A percentile compares a stretch with the other conserved stretches of the same genome.
phyloP scores from a whole-genome alignment of 2,329 filamentous ascomycete genomes.

The Coleophoma crateriformis region DNA sequence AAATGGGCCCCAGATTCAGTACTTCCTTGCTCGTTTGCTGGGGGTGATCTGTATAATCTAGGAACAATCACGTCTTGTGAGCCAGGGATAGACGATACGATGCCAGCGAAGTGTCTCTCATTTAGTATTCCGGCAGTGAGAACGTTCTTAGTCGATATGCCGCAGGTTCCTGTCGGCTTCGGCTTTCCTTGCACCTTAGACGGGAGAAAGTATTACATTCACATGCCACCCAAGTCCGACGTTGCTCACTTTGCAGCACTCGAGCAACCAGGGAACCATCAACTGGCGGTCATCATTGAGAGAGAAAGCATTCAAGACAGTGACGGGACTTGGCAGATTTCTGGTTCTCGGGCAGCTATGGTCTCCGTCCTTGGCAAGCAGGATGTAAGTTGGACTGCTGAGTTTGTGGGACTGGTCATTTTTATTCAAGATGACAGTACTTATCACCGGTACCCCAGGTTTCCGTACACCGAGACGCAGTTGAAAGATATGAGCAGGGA shows the following conservation, averaged over 20 bases:
- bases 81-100: background rate
- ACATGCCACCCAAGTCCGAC: background rate
- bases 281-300: slow-evolving; percentile 7
- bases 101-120: background rate
- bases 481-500: background rate
- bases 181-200: slow-evolving; percentile 2
- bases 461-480: background rate
- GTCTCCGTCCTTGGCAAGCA: background rate
- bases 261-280: background rate
- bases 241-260: background rate
- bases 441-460: slow-evolving; percentile 2
- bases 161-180: background rate
- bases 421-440: slow-evolving; percentile 4
- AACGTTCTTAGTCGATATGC: slow-evolving; percentile 2
- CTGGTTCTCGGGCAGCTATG: slow-evolving; percentile 2
- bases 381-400: background rate
- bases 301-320: background rate
- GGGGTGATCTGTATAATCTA: background rate
- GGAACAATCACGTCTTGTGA: background rate
- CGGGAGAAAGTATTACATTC: slow-evolving; percentile 5
- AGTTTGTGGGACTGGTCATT: slow-evolving; percentile 5
- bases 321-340: background rate
- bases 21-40: slow-evolving; percentile 2
- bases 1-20: slow-evolving; percentile 7
- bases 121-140: slow-evolving; percentile 1